Conservation (phyloP, 805 yeast species). For the Saccharomycopsis fermentans region DNA sequence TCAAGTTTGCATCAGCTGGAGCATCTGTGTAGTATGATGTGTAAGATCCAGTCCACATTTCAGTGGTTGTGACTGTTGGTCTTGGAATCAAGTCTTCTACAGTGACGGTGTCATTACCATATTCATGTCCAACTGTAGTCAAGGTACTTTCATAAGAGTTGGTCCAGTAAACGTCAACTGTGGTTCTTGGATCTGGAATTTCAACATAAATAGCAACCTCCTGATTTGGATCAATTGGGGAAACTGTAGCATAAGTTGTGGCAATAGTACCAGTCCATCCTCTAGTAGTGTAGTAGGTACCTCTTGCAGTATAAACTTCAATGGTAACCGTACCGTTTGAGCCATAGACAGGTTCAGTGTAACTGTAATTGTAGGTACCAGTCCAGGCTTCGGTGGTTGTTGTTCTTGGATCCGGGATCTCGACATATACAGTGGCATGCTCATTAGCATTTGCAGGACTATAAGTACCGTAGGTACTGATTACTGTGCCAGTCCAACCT, state of each 20-base stretch:
- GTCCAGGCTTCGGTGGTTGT: too few species aligned
- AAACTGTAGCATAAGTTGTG: slow-evolving; percentile 2
- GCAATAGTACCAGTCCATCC: slow-evolving; percentile 3
- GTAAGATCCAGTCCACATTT: not conserved
- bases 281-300: not conserved
- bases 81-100: not conserved
- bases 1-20: slow-evolving; percentile 27
- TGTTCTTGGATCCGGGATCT: too few species aligned
- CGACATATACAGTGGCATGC: too few species aligned
- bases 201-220: too few species aligned
- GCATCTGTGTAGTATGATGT: slow-evolving; percentile 20
- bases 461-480: too few species aligned
- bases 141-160: not conserved
- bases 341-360: too few species aligned
- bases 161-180: too few species aligned
- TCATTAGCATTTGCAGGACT: too few species aligned
- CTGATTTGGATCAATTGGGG: not conserved
- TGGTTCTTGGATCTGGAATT: too few species aligned
- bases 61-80: too few species aligned
- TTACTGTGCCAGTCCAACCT: too few species aligned
- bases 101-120: not conserved
- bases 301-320: not conserved
- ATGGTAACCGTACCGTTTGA: not conserved
- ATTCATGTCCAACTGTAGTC: not conserved
- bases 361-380: too few species aligned